Percentiles rank a stretch among this genome's conserved stretches.
Conservation (phyloP, 1,284 basidiomycete genomes). For the Heterobasidion occidentale region DNA sequence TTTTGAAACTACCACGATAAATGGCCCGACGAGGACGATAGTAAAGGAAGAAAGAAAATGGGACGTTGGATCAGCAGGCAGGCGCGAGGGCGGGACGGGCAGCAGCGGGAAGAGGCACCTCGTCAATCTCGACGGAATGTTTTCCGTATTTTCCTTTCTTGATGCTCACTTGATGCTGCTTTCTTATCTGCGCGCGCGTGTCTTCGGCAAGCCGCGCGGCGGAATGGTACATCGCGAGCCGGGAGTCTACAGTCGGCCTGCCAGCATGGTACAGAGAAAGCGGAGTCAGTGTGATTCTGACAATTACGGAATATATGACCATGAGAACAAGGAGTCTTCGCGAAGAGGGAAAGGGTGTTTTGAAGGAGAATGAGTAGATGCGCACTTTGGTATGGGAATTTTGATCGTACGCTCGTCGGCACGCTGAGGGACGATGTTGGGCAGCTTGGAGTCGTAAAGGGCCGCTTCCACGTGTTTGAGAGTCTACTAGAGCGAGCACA, state of each 20-base stretch:
- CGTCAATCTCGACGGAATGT: conserved; percentile 54
- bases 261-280: neutral
- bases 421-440: conserved; percentile 62
- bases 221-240: conserved; percentile 41
- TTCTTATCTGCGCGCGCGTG: conserved; percentile 65
- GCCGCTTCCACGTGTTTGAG: conserved; percentile 66
- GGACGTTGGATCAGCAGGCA: neutral
- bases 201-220: conserved; percentile 64
- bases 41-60: neutral
- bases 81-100: neutral
- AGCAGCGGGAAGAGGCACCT: conserved; percentile 31
- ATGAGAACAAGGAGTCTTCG: neutral
- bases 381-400: conserved; percentile 71
- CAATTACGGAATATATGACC: neutral
- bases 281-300: neutral
- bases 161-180: conserved; percentile 51
- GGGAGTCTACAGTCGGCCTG: conserved; percentile 71
- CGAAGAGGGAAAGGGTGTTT: too few relatives aligned
- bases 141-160: conserved; percentile 66
- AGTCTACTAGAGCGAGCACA: conserved; percentile 39
- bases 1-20: conserved; percentile 63
- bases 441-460: conserved; percentile 63
- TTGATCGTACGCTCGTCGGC: conserved; percentile 63
- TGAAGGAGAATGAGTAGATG: neutral
- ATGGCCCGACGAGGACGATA: neutral